Percentiles rank a stretch among this genome's conserved stretches.
Conservation (phyloP, 2,329 filamentous ascomycete species). For the Fusarium oxysporum region DNA sequence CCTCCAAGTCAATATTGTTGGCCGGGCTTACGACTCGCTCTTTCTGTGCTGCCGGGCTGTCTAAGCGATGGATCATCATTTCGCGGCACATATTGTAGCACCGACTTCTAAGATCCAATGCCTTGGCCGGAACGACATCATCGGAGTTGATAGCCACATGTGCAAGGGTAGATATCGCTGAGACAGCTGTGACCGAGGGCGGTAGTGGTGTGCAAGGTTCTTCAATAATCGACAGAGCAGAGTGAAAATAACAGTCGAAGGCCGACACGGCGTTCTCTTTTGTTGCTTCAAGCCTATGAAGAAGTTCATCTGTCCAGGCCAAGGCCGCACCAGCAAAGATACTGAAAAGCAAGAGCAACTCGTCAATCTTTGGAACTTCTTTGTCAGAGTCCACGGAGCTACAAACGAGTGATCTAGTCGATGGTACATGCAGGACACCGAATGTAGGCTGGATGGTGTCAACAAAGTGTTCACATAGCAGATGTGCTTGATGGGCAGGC, state of each 20-base stretch:
- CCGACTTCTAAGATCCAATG: not conserved
- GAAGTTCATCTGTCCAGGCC: slow-evolving; percentile 6
- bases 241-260: not conserved
- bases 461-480: not conserved
- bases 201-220: not conserved
- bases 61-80: slow-evolving; percentile 1
- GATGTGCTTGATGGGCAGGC: not conserved
- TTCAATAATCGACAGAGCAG: not conserved
- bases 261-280: not conserved
- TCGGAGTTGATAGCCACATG: slow-evolving; percentile 8
- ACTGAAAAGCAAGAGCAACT: not conserved
- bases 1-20: not conserved
- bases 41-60: not conserved
- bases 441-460: not conserved
- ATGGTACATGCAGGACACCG: not conserved
- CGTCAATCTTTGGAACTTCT: not conserved
- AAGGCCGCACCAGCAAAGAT: slow-evolving; percentile 3
- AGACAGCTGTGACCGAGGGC: not conserved
- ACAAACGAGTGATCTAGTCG: not conserved
- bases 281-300: not conserved
- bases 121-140: not conserved
- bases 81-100: slow-evolving; percentile 5
- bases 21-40: not conserved
- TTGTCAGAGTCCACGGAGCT: accelerated
- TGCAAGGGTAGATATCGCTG: not conserved